Evolutionary conservation across 768 basidiomycete species (phyloP), one percentile per base, ranked within the genome.

Genomic region (Kwoniella dendrophila): DNA sequence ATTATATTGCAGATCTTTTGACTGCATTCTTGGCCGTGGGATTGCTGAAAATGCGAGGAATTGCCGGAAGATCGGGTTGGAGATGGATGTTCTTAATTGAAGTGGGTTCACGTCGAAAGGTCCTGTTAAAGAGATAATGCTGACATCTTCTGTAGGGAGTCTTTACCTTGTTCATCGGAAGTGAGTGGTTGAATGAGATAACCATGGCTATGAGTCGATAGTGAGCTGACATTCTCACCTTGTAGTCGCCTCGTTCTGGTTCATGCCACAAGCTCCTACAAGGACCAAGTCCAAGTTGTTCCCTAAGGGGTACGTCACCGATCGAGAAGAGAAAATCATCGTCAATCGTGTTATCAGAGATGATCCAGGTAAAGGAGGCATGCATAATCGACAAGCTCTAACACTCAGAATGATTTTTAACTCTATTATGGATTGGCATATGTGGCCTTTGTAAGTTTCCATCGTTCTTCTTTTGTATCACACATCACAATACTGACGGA

Each of bases 291-390:
- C 71, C 5, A 48, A 54, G 29, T 67, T 63, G 63, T 65, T 70
- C 1, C 66, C 65, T 34, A 75, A 78, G 11, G 79, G 79, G 4
- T 78, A 68, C 58, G 73, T 78, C 50, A 71, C 71, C n/a, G 78
- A 78, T 29, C 58, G 64, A 34, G 67, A 80, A 49, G 75, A 67
- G 49, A 73, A 70, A 53, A 72, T 80, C 54, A 74, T 80, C 38
- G 74, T 77, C 36, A 80, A 76, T 56, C 53, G 66, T 1, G 34
- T 64, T 6, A 60, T 64, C 45, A 57, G 67, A 16, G 67, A 68
- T 32, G 67, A 68, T 34, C 63, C 62, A 10, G 52, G 55, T 18
- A 62, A 63, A 22, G 56, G 30, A 12, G 30, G 33, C 1, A 63
- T 64, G 62, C 70, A 72, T 62, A 74, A 72, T 56, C 72, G 78